phyloP scores from a whole-genome alignment of 805 yeast genomes.

The Peterozyma xylosa region DNA sequence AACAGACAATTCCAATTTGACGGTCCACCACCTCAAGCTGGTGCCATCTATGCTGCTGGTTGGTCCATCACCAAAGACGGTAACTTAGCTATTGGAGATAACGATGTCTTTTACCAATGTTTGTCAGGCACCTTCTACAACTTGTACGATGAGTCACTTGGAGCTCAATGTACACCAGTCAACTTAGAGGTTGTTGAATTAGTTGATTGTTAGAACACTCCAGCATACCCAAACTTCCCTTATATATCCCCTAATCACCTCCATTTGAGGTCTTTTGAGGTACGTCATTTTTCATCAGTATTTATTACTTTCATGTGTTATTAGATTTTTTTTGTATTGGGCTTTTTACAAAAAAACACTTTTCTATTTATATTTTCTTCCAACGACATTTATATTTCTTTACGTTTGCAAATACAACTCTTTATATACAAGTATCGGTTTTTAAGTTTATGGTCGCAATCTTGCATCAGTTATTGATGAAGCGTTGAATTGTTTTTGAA shows the following conservation, averaged over 20 bases:
- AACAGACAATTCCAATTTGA: slow-evolving; percentile 79
- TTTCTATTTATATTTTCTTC: no score
- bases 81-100: slow-evolving; percentile 42
- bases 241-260: slow-evolving; percentile 30
- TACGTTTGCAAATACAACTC: no score
- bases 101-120: slow-evolving; percentile 44
- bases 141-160: slow-evolving; percentile 42
- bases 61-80: slow-evolving; percentile 43
- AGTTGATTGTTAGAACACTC: slow-evolving; percentile 28
- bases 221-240: slow-evolving; percentile 24
- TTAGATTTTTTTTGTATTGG: slow-evolving; percentile 18
- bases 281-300: slow-evolving; percentile 26
- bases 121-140: slow-evolving; percentile 51
- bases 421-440: no score
- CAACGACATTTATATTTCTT: no score
- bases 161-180: slow-evolving; percentile 38
- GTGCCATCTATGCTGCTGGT: slow-evolving; percentile 59
- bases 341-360: no score
- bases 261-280: slow-evolving; percentile 24
- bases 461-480: no score
- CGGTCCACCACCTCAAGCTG: slow-evolving; percentile 80
- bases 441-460: no score
- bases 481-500: no score
- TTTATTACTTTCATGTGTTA: slow-evolving; percentile 30
- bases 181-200: slow-evolving; percentile 36